Conservation (phyloP, 768 basidiomycete species). For the Rhizopogon vulgaris region DNA sequence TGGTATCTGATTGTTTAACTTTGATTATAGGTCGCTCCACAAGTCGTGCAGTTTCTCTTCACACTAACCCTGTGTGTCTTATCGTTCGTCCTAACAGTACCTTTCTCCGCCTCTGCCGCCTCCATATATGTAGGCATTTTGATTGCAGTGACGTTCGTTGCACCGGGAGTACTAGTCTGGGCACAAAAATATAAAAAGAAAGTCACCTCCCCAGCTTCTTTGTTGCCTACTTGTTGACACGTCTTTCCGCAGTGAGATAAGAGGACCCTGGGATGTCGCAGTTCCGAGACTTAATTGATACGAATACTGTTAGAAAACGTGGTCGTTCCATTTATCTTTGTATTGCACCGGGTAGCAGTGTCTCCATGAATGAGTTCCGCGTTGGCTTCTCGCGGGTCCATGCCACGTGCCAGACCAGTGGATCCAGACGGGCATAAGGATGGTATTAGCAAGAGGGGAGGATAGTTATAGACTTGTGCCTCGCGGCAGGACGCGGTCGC, state of each 20-base stretch:
- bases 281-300: conserved; percentile 59
- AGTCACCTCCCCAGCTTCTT: conserved; percentile 23
- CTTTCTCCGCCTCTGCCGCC: conserved; percentile 51
- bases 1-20: conserved; percentile 8
- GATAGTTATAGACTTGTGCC: background rate
- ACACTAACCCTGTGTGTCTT: conserved; percentile 47
- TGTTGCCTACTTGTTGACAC: conserved; percentile 6
- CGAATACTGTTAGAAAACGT: conserved; percentile 16
- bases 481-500: background rate
- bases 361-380: conserved; percentile 19
- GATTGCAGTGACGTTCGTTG: conserved; percentile 59
- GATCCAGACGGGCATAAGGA: background rate
- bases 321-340: conserved; percentile 10
- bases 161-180: conserved; percentile 74
- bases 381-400: conserved; percentile 18
- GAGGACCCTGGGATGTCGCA: conserved; percentile 88
- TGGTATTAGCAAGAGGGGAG: background rate
- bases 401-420: background rate
- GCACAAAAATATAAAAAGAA: conserved; percentile 87
- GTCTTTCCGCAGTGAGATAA: conserved; percentile 62
- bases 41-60: conserved; percentile 39
- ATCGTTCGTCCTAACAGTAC: conserved; percentile 45
- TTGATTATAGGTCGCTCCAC: conserved; percentile 39
- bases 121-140: conserved; percentile 46
- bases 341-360: conserved; percentile 16